Base-by-base conservation (phyloP, 768 basidiomycete genomes). In the Myochromella boudieri region DNA sequence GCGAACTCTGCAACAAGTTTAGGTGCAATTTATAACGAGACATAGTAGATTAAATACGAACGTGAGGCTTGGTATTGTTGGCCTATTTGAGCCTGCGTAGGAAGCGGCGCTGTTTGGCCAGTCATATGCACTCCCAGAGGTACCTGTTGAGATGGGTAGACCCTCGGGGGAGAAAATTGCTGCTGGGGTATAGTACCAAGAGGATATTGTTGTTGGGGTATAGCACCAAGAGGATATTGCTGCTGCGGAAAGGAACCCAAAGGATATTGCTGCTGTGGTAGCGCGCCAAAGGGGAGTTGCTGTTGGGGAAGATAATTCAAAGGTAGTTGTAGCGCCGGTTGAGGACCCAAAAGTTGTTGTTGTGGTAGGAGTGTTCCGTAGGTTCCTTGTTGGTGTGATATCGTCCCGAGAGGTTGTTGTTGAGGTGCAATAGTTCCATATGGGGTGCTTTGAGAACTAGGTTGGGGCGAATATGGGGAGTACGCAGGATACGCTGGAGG, bases 1-100 rank as follows among this genome's bases (percentile, higher is more conserved):
- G 54, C 54, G 22, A 46, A 58, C n/a, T 55, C 61, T 59, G 38
- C 24, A 39, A 40, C 15, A 27, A 52, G 42, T 36, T 17, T n/a
- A 21, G 9, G 6, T 9, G 10, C 8, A 11, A 20, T 20, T 17
- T 17, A 15, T 27, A 21, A 4, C 24, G 15, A 2, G 6, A 22
- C 22, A 47, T 11, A 27, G 21, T 7, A 40, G 39, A 38, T 21
- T 21, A 26, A 29, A 18, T 15, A 56, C 48, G 28, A 28, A 56
- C 54, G 54, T 20, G 37, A 29, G 27, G 54, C 48, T 40, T 48
- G 48, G 31, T 41, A 53, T 25, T 44, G 45, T 26, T 46, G 44
- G 17, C 51, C 54, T 29, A 53, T 29, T 37, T 50, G 44, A 20
- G 48, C 42, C 31, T 37, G 48, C 14, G 40, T 46, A 9, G 40